These are phyloP conservation scores for Bromus sterilis DNA, from an alignment of 176 grass and related monocot species.

Conservation along the genomic window DNA sequence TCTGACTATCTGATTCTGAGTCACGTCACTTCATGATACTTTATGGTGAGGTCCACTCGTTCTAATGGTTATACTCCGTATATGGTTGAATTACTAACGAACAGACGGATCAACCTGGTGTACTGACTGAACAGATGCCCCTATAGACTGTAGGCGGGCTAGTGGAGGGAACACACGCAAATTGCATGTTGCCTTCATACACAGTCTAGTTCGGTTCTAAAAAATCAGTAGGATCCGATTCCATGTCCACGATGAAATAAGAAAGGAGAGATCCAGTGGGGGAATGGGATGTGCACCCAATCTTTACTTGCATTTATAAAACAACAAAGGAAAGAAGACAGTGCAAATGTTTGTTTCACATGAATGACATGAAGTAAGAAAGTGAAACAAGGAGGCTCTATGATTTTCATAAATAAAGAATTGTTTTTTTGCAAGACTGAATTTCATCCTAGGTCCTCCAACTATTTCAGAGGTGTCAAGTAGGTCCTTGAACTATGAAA, in stretches of 20 bases:
- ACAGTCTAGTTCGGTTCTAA: slow-evolving; percentile 4
- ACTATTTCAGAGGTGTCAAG: no score
- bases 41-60: neutral
- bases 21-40: neutral
- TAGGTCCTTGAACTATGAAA: no score
- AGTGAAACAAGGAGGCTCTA: neutral
- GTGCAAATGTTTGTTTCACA: slow-evolving; percentile 1
- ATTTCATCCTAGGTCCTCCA: no score
- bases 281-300: slow-evolving; percentile 27
- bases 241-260: slow-evolving; percentile 25
- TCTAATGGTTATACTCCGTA: slow-evolving; percentile 1
- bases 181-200: slow-evolving; percentile 22
- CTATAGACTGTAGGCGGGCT: neutral
- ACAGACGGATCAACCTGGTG: neutral
- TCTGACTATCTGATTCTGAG: no score
- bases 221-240: slow-evolving; percentile 41
- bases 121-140: neutral
- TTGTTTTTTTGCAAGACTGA: neutral
- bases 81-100: neutral
- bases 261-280: slow-evolving; percentile 26
- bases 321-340: neutral
- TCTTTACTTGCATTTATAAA: slow-evolving; percentile 18
- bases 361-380: neutral
- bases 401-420: neutral
- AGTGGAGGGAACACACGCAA: slow-evolving; percentile 17